Percentiles rank a stretch among this genome's conserved stretches.
These are phyloP conservation scores for Ambrosiella beaveri DNA, from an alignment of 2,329 filamentous ascomycete genomes.

Conservation along the genomic window DNA sequence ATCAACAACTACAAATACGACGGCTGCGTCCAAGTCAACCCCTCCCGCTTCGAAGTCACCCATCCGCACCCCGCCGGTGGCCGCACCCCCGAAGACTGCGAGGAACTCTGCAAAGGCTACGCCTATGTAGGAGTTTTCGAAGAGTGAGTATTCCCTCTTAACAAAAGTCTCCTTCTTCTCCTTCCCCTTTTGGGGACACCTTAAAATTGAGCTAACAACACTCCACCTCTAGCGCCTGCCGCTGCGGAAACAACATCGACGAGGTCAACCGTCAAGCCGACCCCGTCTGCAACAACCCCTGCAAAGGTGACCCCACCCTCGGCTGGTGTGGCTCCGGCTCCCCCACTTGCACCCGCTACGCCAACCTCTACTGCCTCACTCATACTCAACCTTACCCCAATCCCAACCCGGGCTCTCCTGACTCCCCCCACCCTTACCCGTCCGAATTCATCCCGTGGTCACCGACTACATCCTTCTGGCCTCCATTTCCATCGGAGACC, in stretches of 20 bases:
- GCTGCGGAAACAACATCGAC: conserved; percentile 11
- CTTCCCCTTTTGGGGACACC: too few species aligned
- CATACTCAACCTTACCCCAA: background rate
- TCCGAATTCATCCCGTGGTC: background rate
- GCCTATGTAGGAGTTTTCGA: conserved; percentile 13
- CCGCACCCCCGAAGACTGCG: conserved; percentile 14
- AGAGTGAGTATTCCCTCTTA: conserved; percentile 6
- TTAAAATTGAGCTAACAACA: background rate
- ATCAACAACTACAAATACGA: conserved; percentile 10
- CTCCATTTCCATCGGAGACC: background rate
- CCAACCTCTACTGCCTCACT: conserved; percentile 11
- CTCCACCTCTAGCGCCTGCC: conserved; percentile 7
- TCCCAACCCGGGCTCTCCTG: too few species aligned
- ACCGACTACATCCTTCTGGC: background rate
- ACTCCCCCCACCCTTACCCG: too few species aligned
- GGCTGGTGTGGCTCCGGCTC: conserved; percentile 11
- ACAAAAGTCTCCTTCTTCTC: background rate
- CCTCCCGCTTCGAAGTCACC: background rate
- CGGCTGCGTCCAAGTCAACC: conserved; percentile 11
- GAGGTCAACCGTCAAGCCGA: conserved; percentile 11
- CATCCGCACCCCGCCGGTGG: conserved; percentile 9
- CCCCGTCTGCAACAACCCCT: conserved; percentile 12
- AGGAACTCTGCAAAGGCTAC: conserved; percentile 12
- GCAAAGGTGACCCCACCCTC: conserved; percentile 9
- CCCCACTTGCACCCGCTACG: conserved; percentile 7